These are phyloP conservation scores for Beauveria varroae DNA, from an alignment of 2,329 filamentous ascomycete genomes.

Conservation along the genomic window DNA sequence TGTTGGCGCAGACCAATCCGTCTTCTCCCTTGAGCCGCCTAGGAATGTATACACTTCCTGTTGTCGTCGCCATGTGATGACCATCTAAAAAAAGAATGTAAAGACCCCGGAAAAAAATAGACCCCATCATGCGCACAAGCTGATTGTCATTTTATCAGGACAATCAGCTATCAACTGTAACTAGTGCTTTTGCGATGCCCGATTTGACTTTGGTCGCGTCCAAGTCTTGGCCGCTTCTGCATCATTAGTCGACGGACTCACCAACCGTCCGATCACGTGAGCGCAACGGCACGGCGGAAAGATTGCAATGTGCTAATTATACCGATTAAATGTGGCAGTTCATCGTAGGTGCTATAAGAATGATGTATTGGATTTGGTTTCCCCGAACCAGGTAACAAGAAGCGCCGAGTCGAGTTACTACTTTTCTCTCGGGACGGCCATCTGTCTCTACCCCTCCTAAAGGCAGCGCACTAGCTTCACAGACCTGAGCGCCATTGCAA, in stretches of 20 bases:
- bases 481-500: not conserved
- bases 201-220: not conserved
- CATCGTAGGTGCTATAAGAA: constrained; percentile 1
- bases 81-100: too few relatives aligned
- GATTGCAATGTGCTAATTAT: not conserved
- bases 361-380: not conserved
- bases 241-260: not conserved
- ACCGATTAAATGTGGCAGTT: not conserved
- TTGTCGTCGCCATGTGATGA: too few relatives aligned
- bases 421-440: not conserved
- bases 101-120: too few relatives aligned
- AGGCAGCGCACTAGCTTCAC: not conserved
- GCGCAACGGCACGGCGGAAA: constrained; percentile 7
- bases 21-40: too few relatives aligned
- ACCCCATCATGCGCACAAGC: too few relatives aligned
- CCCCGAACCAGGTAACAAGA: not conserved
- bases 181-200: not conserved
- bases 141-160: too few relatives aligned
- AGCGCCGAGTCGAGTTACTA: not conserved
- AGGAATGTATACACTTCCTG: too few relatives aligned
- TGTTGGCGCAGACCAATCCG: too few relatives aligned
- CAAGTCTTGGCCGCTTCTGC: not conserved
- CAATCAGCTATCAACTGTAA: too few relatives aligned
- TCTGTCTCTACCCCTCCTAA: not conserved
- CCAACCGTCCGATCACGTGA: constrained; percentile 13